Percentiles rank a stretch among this genome's conserved stretches.
Conservation (phyloP, 495 filamentous ascomycete genomes). For the Tetracladium marchalianum region DNA sequence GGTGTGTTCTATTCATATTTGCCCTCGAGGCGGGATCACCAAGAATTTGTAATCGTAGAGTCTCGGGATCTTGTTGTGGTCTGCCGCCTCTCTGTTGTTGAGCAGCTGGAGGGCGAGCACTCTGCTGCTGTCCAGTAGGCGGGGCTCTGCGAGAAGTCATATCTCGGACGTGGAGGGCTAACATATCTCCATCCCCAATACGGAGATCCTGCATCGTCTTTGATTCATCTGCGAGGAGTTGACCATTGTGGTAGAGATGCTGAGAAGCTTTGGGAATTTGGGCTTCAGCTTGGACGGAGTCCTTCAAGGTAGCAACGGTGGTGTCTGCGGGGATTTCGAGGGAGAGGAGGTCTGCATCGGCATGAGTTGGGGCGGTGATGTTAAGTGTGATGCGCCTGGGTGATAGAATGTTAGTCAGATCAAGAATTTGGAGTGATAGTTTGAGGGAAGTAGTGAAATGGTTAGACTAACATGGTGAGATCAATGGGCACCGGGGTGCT, state of each 20-base stretch:
- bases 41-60: slow-evolving; percentile 69
- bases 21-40: slow-evolving; percentile 63
- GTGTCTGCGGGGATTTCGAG: slow-evolving; percentile 77
- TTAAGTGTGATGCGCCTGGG: slow-evolving; percentile 76
- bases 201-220: slow-evolving; percentile 75
- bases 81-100: slow-evolving; percentile 28
- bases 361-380: slow-evolving; percentile 59
- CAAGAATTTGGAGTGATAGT: background rate
- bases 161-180: slow-evolving; percentile 68
- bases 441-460: background rate
- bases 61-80: slow-evolving; percentile 60
- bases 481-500: no score
- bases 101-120: slow-evolving; percentile 13
- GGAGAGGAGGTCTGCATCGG: slow-evolving; percentile 69
- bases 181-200: slow-evolving; percentile 85
- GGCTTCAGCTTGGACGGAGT: slow-evolving; percentile 56
- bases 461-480: no score
- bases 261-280: slow-evolving; percentile 45
- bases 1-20: slow-evolving; percentile 57
- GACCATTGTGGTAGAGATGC: slow-evolving; percentile 83
- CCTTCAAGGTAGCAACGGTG: slow-evolving; percentile 80
- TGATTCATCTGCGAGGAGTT: slow-evolving; percentile 62
- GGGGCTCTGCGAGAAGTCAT: slow-evolving; percentile 32
- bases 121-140: slow-evolving; percentile 10
- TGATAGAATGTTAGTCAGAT: slow-evolving; percentile 3